A percentile compares a stretch with the other conserved stretches of the same genome.
These are phyloP conservation scores for Eutrema heterophyllum DNA, from an alignment of 345 rosid species.

Conservation along the genomic window DNA sequence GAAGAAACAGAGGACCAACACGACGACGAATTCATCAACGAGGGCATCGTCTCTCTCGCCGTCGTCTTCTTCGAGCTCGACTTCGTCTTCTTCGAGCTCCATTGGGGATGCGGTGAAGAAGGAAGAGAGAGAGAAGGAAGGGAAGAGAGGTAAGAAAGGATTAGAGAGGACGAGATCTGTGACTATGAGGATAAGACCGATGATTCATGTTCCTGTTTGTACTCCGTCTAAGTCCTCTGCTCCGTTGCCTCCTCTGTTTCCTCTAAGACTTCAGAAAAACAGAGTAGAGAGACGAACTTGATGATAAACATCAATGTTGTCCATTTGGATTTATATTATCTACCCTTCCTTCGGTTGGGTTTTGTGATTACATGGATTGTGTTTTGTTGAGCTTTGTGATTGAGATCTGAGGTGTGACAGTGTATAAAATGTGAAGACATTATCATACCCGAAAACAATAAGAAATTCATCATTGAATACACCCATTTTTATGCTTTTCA, in stretches of 20 bases:
- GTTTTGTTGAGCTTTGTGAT: slow-evolving; percentile 5
- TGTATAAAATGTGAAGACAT: slow-evolving; percentile 24
- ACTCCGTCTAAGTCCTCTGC: slow-evolving; percentile 45
- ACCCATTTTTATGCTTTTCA: slow-evolving; percentile 8
- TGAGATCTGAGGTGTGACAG: slow-evolving; percentile 27
- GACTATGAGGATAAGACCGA: slow-evolving; percentile 73
- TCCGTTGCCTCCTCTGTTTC: slow-evolving; percentile 64
- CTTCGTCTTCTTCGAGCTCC: slow-evolving; percentile 65
- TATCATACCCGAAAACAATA: slow-evolving; percentile 10
- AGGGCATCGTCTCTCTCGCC: slow-evolving; percentile 63
- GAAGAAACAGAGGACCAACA: slow-evolving; percentile 67
- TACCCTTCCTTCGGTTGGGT: neutral
- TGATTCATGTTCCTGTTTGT: slow-evolving; percentile 82
- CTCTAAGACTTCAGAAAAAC: slow-evolving; percentile 44
- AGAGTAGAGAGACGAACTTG: slow-evolving; percentile 45
- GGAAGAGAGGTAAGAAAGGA: slow-evolving; percentile 70
- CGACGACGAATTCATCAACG: slow-evolving; percentile 45
- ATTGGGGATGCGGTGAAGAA: slow-evolving; percentile 37
- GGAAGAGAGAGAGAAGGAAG: slow-evolving; percentile 50
- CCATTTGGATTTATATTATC: neutral
- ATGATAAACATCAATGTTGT: neutral
- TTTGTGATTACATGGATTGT: slow-evolving; percentile 26
- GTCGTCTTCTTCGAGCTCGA: slow-evolving; percentile 58
- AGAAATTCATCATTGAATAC: neutral
- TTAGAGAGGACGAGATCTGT: slow-evolving; percentile 80